These are phyloP conservation scores for Trichoderma afroharzianum DNA, from an alignment of 2,329 filamentous ascomycete genomes.

Conservation along the genomic window DNA sequence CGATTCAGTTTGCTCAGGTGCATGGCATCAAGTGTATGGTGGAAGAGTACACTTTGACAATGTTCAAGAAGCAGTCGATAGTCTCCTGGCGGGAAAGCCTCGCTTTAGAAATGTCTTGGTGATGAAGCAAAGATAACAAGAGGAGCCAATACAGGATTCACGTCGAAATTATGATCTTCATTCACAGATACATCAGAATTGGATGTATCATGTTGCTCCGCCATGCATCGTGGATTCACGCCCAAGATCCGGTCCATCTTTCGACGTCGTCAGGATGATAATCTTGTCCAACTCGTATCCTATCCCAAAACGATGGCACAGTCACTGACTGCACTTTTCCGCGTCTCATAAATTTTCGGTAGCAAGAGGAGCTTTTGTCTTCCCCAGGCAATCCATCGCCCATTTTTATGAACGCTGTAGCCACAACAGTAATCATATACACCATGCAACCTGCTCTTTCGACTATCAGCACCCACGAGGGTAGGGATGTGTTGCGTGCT, in stretches of 20 bases:
- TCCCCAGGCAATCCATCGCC: background rate
- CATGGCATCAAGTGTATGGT: background rate
- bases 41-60: background rate
- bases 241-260: background rate
- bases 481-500: background rate
- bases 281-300: background rate
- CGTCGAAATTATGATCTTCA: background rate
- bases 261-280: background rate
- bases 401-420: background rate
- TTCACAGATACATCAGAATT: background rate
- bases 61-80: background rate
- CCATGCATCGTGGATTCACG: background rate
- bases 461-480: background rate
- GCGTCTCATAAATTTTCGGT: background rate
- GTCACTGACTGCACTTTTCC: background rate
- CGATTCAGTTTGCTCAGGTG: background rate
- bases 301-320: background rate
- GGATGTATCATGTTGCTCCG: background rate
- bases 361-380: background rate
- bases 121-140: background rate
- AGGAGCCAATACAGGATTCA: rapidly evolving
- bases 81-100: background rate
- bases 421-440: background rate
- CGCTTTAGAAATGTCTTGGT: background rate
- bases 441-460: background rate